These are phyloP conservation scores for Stentor roeselii DNA, from an alignment of 73 alveolate genomes.

Conservation along the genomic window DNA sequence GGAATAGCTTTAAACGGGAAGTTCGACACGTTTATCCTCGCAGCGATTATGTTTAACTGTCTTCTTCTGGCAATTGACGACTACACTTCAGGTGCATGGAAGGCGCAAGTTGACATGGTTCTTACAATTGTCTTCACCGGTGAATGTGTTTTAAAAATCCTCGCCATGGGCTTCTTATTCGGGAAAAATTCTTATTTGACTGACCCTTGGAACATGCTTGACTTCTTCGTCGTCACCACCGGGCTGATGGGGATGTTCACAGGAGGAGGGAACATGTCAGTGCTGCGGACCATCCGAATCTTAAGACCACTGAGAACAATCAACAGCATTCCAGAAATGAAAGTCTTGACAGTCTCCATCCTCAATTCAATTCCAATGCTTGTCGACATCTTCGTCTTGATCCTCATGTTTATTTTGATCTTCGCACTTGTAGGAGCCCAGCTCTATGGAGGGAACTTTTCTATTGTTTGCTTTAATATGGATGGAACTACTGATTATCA, in stretches of 20 bases:
- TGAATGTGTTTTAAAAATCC: conserved; percentile 39
- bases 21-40: conserved; percentile 55
- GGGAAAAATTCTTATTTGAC: conserved; percentile 53
- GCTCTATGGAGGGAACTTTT: background rate
- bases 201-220: conserved; percentile 76
- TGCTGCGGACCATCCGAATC: conserved; percentile 90
- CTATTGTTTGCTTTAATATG: background rate
- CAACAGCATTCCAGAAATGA: conserved; percentile 43
- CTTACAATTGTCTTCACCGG: conserved; percentile 37
- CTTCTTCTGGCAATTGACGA: conserved; percentile 42
- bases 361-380: conserved; percentile 55
- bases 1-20: conserved; percentile 30
- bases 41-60: conserved; percentile 42
- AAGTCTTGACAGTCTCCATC: conserved; percentile 37
- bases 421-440: conserved; percentile 83
- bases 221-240: conserved; percentile 64
- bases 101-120: conserved; percentile 18
- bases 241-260: conserved; percentile 57
- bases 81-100: background rate
- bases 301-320: conserved; percentile 53
- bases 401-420: conserved; percentile 79
- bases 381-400: conserved; percentile 73
- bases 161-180: conserved; percentile 52
- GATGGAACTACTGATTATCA: conserved; percentile 9
- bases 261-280: conserved; percentile 54